Conservation (phyloP, 805 yeast species). For the Saccharomycopsis fodiens region DNA sequence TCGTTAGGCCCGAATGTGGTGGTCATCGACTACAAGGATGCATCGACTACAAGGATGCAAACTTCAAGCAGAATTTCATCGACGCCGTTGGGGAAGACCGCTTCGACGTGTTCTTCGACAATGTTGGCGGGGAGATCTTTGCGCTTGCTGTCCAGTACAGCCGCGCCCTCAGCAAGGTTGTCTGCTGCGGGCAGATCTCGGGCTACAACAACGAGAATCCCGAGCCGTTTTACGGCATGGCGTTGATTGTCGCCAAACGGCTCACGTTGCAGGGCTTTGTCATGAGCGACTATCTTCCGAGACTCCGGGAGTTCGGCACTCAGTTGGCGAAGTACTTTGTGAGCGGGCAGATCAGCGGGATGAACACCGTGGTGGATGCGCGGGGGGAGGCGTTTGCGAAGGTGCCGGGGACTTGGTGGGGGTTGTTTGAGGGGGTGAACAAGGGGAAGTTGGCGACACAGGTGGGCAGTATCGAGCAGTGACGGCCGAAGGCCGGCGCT, state of each 20-base stretch:
- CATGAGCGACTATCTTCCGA: constrained; percentile 34
- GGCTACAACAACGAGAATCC: constrained; percentile 42
- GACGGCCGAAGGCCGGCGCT: too few species aligned
- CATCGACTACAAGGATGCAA: constrained; percentile 42
- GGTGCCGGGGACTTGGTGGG: constrained; percentile 42
- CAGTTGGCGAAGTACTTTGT: constrained; percentile 23
- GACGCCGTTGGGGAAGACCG: constrained; percentile 40
- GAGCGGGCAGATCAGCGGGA: constrained; percentile 35
- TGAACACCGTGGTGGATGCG: constrained; percentile 32
- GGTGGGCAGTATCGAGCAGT: too few species aligned
- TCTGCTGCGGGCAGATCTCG: constrained; percentile 60
- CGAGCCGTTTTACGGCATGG: constrained; percentile 34
- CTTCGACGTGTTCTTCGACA: constrained; percentile 50
- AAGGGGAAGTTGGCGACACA: constrained; percentile 46
- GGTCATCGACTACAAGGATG: constrained; percentile 45
- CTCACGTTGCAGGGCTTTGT: constrained; percentile 48
- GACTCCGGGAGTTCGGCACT: constrained; percentile 26
- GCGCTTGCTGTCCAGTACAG: constrained; percentile 32
- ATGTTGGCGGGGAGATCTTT: constrained; percentile 53
- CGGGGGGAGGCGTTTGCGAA: constrained; percentile 33
- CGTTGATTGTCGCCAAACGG: constrained; percentile 41
- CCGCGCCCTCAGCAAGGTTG: constrained; percentile 36
- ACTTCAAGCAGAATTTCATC: constrained; percentile 30
- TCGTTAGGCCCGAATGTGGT: constrained; percentile 46
- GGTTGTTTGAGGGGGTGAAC: constrained; percentile 38